A percentile compares a stretch with the other conserved stretches of the same genome.
phyloP scores from a whole-genome alignment of 2,329 filamentous ascomycete species.

The Amylocarpus encephaloides region DNA sequence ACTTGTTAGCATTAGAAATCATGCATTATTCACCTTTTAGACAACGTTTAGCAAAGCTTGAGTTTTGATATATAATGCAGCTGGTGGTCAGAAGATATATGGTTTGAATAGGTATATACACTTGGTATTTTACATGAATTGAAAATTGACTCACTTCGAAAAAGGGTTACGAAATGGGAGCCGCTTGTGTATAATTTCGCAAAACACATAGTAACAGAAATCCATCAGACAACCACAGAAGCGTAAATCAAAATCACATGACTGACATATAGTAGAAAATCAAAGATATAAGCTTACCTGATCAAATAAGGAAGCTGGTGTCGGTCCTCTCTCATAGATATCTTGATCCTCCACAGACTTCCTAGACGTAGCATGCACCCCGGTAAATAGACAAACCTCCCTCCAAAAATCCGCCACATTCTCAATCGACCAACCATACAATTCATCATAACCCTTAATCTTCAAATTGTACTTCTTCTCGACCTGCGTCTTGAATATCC shows the following conservation, averaged over 20 bases:
- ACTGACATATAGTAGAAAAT: not conserved
- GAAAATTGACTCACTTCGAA: too few species aligned
- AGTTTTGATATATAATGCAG: not conserved
- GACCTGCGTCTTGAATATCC: constrained; percentile 62
- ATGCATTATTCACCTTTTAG: not conserved
- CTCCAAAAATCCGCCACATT: constrained; percentile 74
- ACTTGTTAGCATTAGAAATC: not conserved
- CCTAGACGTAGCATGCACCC: constrained; percentile 2
- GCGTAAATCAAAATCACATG: not conserved
- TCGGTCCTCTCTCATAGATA: not conserved
- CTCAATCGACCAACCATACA: constrained; percentile 82
- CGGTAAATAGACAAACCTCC: constrained; percentile 52
- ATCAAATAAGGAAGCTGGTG: constrained; percentile 3
- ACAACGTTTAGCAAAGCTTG: too few species aligned
- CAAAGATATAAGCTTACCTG: not conserved
- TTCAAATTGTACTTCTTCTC: constrained; percentile 59
- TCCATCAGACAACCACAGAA: not conserved
- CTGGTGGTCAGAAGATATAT: too few species aligned
- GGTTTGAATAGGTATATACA: too few species aligned
- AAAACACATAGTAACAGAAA: not conserved
- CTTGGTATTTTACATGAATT: too few species aligned
- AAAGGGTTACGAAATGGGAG: too few species aligned
- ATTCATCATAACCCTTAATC: constrained; percentile 59
- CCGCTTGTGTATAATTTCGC: too few species aligned
- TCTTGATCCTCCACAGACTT: not conserved